These are phyloP conservation scores for Porphyrellus sp. DNA, from an alignment of 1,284 basidiomycete species.

Conservation along the genomic window DNA sequence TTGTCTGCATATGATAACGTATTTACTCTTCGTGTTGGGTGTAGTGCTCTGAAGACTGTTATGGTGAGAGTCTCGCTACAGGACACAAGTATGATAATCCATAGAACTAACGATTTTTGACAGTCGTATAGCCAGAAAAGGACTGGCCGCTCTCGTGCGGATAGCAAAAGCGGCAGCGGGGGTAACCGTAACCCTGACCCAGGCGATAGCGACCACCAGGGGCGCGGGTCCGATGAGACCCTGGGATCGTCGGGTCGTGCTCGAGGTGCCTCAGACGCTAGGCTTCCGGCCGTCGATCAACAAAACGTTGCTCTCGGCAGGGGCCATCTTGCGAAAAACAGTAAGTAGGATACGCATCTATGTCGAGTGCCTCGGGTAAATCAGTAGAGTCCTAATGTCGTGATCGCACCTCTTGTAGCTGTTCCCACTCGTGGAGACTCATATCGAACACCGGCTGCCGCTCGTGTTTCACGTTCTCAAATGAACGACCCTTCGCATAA, in stretches of 20 bases:
- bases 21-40: slow-evolving; percentile 14
- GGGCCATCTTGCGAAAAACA: slow-evolving; percentile 23
- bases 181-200: slow-evolving; percentile 42
- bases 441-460: slow-evolving; percentile 15
- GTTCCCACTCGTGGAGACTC: slow-evolving; percentile 17
- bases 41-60: slow-evolving; percentile 69
- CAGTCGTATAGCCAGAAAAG: slow-evolving; percentile 70
- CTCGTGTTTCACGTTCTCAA: slow-evolving; percentile 14
- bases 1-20: slow-evolving; percentile 9
- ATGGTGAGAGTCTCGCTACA: slow-evolving; percentile 49
- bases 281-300: slow-evolving; percentile 22
- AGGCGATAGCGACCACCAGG: slow-evolving; percentile 41
- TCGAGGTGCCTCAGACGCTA: slow-evolving; percentile 47
- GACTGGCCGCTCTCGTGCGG: slow-evolving; percentile 50
- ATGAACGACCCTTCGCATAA: slow-evolving; percentile 23
- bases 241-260: slow-evolving; percentile 42
- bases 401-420: slow-evolving; percentile 20
- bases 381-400: slow-evolving; percentile 26
- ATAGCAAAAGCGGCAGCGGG: slow-evolving; percentile 45
- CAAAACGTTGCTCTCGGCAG: slow-evolving; percentile 22
- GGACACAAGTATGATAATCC: slow-evolving; percentile 3
- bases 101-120: slow-evolving; percentile 9
- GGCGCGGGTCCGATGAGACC: slow-evolving; percentile 36
- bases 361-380: slow-evolving; percentile 25
- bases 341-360: slow-evolving; percentile 28